A percentile compares a stretch with the other conserved stretches of the same genome.
Evolutionary conservation across 2,329 filamentous ascomycete genomes (phyloP).

Genomic region (Fusarium nisikadoi): DNA sequence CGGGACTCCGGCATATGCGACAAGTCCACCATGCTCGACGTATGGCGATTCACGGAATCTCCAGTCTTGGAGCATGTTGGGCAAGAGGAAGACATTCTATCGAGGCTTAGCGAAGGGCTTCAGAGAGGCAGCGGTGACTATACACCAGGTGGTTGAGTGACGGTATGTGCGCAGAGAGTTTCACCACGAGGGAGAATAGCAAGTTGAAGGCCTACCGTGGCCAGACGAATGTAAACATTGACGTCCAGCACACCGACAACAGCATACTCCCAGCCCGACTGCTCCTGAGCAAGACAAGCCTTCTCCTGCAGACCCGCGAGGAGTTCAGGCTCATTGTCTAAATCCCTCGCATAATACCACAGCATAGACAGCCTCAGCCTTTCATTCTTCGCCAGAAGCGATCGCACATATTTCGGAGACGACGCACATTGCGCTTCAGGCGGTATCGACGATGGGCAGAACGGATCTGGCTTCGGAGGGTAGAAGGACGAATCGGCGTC

Average conservation of each 20-base stretch:
- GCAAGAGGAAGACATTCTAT: conserved; percentile 53
- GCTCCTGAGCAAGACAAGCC: conserved; percentile 52
- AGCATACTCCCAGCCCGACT: conserved; percentile 58
- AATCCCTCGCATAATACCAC: conserved; percentile 57
- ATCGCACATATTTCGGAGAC: conserved; percentile 36
- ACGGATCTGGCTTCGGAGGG: conserved; percentile 13
- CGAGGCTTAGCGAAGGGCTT: background rate
- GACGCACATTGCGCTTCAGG: background rate
- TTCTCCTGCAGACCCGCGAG: conserved; percentile 56
- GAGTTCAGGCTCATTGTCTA: conserved; percentile 53
- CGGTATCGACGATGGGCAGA: conserved; percentile 25
- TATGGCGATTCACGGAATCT: conserved; percentile 54
- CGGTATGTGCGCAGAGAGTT: conserved; percentile 57
- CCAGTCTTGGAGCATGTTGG: conserved; percentile 57
- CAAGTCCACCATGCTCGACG: conserved; percentile 53
- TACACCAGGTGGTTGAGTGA: conserved; percentile 50
- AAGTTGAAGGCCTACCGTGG: conserved; percentile 54
- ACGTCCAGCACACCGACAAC: conserved; percentile 57
- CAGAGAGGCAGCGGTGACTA: background rate
- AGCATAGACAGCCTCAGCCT: conserved; percentile 49
- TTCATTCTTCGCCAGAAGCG: conserved; percentile 44
- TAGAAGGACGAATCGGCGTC: conserved; percentile 8
- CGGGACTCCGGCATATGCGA: conserved; percentile 54
- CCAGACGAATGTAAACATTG: conserved; percentile 56
- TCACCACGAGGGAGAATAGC: conserved; percentile 57